Evolutionary conservation across 2,329 filamentous ascomycete species (phyloP).

Genomic region (Akanthomyces muscarius): DNA sequence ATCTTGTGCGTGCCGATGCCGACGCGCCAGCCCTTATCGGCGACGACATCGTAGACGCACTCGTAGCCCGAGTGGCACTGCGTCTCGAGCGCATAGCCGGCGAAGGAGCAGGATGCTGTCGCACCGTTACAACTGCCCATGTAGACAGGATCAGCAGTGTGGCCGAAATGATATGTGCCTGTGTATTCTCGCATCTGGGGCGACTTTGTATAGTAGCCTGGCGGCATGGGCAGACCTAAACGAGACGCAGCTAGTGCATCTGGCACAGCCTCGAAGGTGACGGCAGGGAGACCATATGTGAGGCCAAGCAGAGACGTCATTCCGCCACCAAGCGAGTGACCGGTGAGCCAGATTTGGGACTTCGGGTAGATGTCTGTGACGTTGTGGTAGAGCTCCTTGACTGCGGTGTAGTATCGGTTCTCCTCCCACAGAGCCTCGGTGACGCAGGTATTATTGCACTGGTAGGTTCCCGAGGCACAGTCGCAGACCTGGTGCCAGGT

Average conservation of each 20-base stretch:
- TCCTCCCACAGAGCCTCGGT: conserved; percentile 70
- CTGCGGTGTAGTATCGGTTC: conserved; percentile 87
- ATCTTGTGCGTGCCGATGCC: conserved; percentile 91
- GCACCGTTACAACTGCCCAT: conserved; percentile 91
- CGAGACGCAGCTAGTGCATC: conserved; percentile 83
- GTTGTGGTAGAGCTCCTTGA: conserved; percentile 85
- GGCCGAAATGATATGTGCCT: conserved; percentile 85
- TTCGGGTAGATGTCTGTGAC: conserved; percentile 84
- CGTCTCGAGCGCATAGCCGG: conserved; percentile 89
- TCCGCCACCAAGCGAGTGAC: conserved; percentile 88
- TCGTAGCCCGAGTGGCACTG: conserved; percentile 86
- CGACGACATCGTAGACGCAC: conserved; percentile 89
- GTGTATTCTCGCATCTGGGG: conserved; percentile 70
- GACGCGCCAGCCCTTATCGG: conserved; percentile 86
- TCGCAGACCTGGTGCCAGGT: conserved; percentile 91
- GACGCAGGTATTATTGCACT: conserved; percentile 90
- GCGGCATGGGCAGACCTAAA: conserved; percentile 80
- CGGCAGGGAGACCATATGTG: conserved; percentile 84
- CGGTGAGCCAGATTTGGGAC: conserved; percentile 81
- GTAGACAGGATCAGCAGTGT: conserved; percentile 92
- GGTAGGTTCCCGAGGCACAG: conserved; percentile 81
- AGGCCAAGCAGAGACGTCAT: conserved; percentile 84
- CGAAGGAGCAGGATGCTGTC: conserved; percentile 83
- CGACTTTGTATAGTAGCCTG: conserved; percentile 65
- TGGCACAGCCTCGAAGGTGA: conserved; percentile 90